phyloP scores from a whole-genome alignment of 1,139 yeast genomes.

The Hanseniaspora sp. region DNA sequence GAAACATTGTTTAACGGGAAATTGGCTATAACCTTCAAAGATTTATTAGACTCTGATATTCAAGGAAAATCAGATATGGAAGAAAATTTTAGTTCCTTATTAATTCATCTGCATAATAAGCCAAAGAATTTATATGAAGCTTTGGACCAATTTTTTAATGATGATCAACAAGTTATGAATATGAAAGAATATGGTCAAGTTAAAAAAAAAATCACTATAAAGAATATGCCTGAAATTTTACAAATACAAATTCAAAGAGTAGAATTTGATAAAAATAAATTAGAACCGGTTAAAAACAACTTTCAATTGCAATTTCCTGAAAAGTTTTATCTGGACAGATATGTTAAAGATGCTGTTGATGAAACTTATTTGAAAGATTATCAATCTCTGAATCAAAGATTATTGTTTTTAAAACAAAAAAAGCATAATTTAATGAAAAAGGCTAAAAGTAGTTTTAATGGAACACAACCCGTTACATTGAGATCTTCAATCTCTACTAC shows the following conservation, averaged over 20 bases:
- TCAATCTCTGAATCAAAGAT: slow-evolving; percentile 51
- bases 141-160: slow-evolving; percentile 66
- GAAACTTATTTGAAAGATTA: slow-evolving; percentile 44
- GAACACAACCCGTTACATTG: slow-evolving; percentile 28
- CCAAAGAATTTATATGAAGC: slow-evolving; percentile 87
- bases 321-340: slow-evolving; percentile 72
- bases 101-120: slow-evolving; percentile 77
- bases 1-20: slow-evolving; percentile 58
- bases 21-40: slow-evolving; percentile 45
- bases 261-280: slow-evolving; percentile 63
- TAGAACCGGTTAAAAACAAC: slow-evolving; percentile 68
- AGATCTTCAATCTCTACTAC: slow-evolving; percentile 47
- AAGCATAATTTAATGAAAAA: slow-evolving; percentile 35
- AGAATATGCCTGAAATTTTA: slow-evolving; percentile 63
- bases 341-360: slow-evolving; percentile 56
- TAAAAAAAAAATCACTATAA: slow-evolving; percentile 60
- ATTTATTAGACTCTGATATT: slow-evolving; percentile 22
- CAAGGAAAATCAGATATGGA: slow-evolving; percentile 36
- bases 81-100: slow-evolving; percentile 68
- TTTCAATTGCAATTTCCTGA: slow-evolving; percentile 76
- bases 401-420: slow-evolving; percentile 37
- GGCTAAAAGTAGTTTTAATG: slow-evolving; percentile 34
- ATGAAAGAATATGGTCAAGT: slow-evolving; percentile 56
- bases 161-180: slow-evolving; percentile 55
- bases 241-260: slow-evolving; percentile 93